These are phyloP conservation scores for Kodamaea suecica DNA, from an alignment of 1,139 yeast species.

Conservation along the genomic window DNA sequence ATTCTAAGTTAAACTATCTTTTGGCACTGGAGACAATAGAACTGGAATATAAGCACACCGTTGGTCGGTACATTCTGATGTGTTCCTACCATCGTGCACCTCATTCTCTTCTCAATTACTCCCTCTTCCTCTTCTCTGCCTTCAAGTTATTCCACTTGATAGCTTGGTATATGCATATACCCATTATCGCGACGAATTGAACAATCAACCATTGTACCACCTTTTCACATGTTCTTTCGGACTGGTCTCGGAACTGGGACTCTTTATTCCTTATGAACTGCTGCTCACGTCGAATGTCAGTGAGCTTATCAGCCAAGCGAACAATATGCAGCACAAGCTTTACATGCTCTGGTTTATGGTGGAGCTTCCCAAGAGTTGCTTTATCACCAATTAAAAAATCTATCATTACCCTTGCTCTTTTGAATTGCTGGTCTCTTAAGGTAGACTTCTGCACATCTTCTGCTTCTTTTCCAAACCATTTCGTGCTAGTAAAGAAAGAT, in stretches of 20 bases:
- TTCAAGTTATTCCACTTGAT: background rate
- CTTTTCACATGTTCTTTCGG: conserved; percentile 62
- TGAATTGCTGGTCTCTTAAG: conserved; percentile 46
- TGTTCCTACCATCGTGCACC: too few species aligned
- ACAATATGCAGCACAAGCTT: background rate
- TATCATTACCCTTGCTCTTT: conserved; percentile 46
- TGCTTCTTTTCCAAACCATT: conserved; percentile 17
- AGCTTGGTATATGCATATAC: background rate
- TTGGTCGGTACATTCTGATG: too few species aligned
- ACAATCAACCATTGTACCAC: conserved; percentile 66
- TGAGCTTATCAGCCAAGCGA: conserved; percentile 37
- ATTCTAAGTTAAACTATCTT: too few species aligned
- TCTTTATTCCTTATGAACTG: conserved; percentile 67
- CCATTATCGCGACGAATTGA: conserved; percentile 51
- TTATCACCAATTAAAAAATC: conserved; percentile 55
- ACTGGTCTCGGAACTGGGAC: conserved; percentile 60
- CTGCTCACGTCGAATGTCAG: conserved; percentile 63
- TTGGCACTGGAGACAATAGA: too few species aligned
- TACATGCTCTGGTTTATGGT: background rate
- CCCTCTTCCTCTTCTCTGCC: background rate
- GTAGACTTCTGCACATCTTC: background rate
- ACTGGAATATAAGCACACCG: too few species aligned
- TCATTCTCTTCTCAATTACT: too few species aligned
- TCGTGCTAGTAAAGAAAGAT: conserved; percentile 29
- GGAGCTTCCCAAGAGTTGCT: background rate